Conservation (phyloP, 2,329 filamentous ascomycete genomes). For the Epichloe glyceriae region DNA sequence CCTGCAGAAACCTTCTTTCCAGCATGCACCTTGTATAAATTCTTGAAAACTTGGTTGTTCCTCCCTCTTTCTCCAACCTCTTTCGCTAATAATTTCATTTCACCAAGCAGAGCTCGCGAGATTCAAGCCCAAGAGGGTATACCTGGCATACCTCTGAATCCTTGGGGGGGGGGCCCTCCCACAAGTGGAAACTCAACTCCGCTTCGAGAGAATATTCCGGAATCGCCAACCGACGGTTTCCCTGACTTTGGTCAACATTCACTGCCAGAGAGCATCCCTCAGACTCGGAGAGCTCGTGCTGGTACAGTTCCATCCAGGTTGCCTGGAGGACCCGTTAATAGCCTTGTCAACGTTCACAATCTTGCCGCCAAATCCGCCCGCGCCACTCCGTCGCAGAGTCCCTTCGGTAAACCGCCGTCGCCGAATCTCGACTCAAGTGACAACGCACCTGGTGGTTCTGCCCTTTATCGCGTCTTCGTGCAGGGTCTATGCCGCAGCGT, state of each 20-base stretch:
- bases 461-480: constrained; percentile 75
- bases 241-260: constrained; percentile 72
- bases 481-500: constrained; percentile 88
- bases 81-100: background rate
- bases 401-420: constrained; percentile 58
- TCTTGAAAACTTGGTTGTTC: background rate
- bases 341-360: constrained; percentile 41
- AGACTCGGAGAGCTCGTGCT: constrained; percentile 70
- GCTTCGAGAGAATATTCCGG: constrained; percentile 90
- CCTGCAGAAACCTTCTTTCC: background rate
- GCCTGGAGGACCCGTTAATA: constrained; percentile 56
- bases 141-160: constrained; percentile 50
- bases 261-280: constrained; percentile 50
- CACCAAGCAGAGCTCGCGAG: constrained; percentile 65
- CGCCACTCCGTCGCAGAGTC: constrained; percentile 74
- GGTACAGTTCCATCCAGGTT: constrained; percentile 95
- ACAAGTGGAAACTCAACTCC: constrained; percentile 95
- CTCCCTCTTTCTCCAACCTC: background rate
- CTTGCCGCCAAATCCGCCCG: constrained; percentile 66
- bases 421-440: constrained; percentile 38
- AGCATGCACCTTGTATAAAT: background rate
- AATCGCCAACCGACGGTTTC: constrained; percentile 92
- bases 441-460: constrained; percentile 45
- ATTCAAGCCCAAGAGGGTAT: constrained; percentile 95
- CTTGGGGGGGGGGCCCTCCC: constrained; percentile 94